These are phyloP conservation scores for Manihot esculenta DNA, from an alignment of 441 rosid species.

Conservation along the genomic window DNA sequence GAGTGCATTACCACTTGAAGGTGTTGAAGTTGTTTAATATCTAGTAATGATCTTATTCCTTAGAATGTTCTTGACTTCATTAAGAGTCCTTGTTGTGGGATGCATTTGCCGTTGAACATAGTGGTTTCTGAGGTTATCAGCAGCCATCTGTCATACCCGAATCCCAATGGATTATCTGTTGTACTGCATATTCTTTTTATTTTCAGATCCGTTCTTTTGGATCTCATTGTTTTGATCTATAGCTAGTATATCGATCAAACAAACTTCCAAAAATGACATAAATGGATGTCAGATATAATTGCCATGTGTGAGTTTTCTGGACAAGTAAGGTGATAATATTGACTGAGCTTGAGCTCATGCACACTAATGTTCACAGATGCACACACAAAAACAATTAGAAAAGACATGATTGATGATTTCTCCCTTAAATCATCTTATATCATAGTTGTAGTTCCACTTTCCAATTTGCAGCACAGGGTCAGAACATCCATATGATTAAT, in stretches of 20 bases:
- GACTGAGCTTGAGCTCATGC: not conserved
- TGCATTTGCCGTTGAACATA: conserved; percentile 4
- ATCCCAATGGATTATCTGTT: conserved; percentile 12
- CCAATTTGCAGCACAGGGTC: not conserved
- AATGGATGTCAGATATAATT: not conserved
- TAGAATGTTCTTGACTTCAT: not conserved
- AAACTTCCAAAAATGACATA: conserved; percentile 11
- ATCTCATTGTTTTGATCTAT: conserved; percentile 20
- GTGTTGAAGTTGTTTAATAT: conserved; percentile 61
- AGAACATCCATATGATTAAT: no score
- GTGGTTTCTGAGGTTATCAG: conserved; percentile 9
- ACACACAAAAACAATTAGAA: not conserved
- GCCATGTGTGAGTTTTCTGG: not conserved
- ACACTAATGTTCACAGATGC: no score
- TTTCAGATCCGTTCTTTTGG: conserved; percentile 6
- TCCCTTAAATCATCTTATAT: not conserved
- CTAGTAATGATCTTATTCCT: conserved; percentile 7
- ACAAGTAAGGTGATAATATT: not conserved
- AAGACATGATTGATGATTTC: not conserved
- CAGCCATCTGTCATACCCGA: conserved; percentile 11
- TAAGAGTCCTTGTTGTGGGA: not conserved
- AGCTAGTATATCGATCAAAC: conserved; percentile 9
- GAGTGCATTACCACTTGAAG: conserved; percentile 64
- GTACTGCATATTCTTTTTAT: not conserved
- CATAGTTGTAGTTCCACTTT: not conserved